Evolutionary conservation across 768 basidiomycete species (phyloP).

Genomic region (Lentinula guzmanii): DNA sequence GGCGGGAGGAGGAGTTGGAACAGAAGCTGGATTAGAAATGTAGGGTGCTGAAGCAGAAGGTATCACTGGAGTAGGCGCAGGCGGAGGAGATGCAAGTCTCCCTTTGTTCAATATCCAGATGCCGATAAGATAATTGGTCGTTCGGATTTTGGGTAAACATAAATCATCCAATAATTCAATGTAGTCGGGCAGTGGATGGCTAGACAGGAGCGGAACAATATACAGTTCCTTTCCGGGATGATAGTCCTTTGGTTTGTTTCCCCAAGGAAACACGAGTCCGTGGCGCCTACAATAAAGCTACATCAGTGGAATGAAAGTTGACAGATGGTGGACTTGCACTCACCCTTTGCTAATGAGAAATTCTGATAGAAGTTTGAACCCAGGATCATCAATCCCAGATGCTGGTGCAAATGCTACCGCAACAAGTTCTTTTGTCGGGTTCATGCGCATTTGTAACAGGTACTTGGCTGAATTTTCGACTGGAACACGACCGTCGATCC

Average conservation of each 20-base stretch:
- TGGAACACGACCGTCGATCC: slow-evolving; percentile 82
- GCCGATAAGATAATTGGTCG: slow-evolving; percentile 65
- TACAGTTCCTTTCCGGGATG: slow-evolving; percentile 84
- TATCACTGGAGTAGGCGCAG: slow-evolving; percentile 16
- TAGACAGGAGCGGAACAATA: slow-evolving; percentile 67
- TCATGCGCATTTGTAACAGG: slow-evolving; percentile 72
- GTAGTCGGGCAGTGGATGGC: slow-evolving; percentile 72
- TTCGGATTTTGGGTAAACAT: slow-evolving; percentile 57
- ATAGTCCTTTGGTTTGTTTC: slow-evolving; percentile 62
- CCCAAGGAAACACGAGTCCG: slow-evolving; percentile 85
- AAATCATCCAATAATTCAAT: slow-evolving; percentile 79
- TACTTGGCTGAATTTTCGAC: slow-evolving; percentile 73
- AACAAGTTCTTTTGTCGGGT: slow-evolving; percentile 70
- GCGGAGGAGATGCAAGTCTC: slow-evolving; percentile 50
- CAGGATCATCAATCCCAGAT: slow-evolving; percentile 33
- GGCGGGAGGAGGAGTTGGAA: slow-evolving; percentile 11
- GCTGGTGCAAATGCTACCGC: slow-evolving; percentile 67
- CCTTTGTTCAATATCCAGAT: slow-evolving; percentile 86
- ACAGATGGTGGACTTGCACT: slow-evolving; percentile 18
- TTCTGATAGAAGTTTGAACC: slow-evolving; percentile 56
- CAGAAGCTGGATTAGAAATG: not conserved
- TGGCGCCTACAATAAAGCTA: slow-evolving; percentile 53
- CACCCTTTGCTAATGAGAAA: slow-evolving; percentile 73
- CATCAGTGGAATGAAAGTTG: not conserved
- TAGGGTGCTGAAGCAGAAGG: not conserved